Evolutionary conservation across 805 yeast species (phyloP), one percentile per base, ranked within the genome.

Genomic region (Myxozyma udenii): DNA sequence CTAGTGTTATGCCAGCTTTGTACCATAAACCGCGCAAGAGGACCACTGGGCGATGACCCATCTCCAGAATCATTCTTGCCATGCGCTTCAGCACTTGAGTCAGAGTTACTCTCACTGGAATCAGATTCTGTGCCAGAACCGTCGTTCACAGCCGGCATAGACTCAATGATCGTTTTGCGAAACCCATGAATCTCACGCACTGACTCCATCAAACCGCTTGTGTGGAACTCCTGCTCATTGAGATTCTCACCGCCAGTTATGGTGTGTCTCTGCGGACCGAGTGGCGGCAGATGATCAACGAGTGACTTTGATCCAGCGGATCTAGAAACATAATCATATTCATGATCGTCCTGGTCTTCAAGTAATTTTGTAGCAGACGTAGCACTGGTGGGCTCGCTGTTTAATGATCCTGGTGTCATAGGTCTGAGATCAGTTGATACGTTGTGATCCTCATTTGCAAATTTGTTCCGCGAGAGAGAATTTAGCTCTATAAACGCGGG

Each of bases 141-240:
- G n/a, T n/a, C n/a, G n/a, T n/a, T n/a, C n/a, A n/a, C n/a, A n/a
- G n/a, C n/a, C n/a, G 57, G 56, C 39, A 44, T 37, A 12, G 51
- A 26, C 37, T 85, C 91, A 62, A 88, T 87, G 55, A 88, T 85
- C 2, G 95, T 87, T 73, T 88, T 88, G 62, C 81, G 82, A 19
- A 86, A 85, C 48, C 96, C 96, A 64, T 84, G 82, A 24, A 85
- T 85, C 45, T 83, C 85, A n/a, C 88, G 81, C 16, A 88, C 83
- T 37, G 86, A 81, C 69, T 88, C 96, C 48, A 86, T 78, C 48
- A 88, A 82, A 6, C 91, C 84, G 16, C 82, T 82, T 9, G 83
- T 61, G 57, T 64, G 70, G 42, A 61, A 47, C 28, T 66, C 48
- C n/a, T 24, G 41, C 16, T 39, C 21, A n/a, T 18, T n/a, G 14